Conservation (phyloP, 257 asterid genomes). For the Solanum etuberosum region DNA sequence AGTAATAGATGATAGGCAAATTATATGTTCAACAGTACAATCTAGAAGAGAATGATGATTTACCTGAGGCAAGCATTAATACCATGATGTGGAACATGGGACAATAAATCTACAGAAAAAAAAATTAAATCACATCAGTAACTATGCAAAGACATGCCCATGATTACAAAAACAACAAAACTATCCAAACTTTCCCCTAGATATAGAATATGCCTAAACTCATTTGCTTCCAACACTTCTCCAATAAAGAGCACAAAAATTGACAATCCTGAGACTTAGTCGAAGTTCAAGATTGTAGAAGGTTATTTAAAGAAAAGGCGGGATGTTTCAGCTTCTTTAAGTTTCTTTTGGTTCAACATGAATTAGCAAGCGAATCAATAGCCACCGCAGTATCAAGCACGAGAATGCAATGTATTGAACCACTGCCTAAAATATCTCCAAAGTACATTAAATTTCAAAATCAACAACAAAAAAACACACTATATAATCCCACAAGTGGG, state of each 20-base stretch:
- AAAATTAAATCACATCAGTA: neutral
- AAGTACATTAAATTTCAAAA: neutral
- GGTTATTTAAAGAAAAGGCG: neutral
- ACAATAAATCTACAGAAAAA: neutral
- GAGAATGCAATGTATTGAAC: neutral
- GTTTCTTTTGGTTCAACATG: neutral
- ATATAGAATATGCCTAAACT: neutral
- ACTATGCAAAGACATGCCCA: neutral
- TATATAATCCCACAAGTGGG: neutral
- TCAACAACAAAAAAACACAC: neutral
- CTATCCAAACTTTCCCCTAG: neutral
- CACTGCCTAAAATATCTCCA: neutral
- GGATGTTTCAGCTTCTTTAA: neutral
- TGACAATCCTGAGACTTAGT: neutral
- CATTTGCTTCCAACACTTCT: neutral
- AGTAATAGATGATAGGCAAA: neutral
- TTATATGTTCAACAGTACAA: neutral
- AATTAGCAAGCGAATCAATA: neutral
- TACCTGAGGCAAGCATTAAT: neutral
- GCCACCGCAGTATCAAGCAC: neutral
- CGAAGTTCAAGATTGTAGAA: neutral
- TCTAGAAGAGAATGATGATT: neutral
- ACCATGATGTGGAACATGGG: neutral
- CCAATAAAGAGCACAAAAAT: neutral
- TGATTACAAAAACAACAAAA: neutral